phyloP scores from a whole-genome alignment of 352 stramenopile genomes.

The Phytophthora tubulina region DNA sequence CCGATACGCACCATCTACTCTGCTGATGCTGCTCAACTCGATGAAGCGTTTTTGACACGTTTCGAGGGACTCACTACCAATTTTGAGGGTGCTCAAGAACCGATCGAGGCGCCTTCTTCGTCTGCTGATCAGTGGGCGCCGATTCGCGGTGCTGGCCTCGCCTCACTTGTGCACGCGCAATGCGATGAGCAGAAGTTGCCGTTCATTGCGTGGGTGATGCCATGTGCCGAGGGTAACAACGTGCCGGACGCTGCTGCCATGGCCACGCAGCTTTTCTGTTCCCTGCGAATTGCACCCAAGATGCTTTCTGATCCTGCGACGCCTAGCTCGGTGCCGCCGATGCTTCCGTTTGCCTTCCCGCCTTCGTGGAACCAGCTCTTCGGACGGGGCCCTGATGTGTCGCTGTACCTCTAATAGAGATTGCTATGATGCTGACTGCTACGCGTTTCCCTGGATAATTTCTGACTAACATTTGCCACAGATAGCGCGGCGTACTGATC shows the following conservation, averaged over 20 bases:
- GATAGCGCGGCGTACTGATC: no score
- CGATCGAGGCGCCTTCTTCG: slow-evolving; percentile 12
- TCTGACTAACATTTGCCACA: neutral
- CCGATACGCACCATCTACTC: slow-evolving; percentile 68
- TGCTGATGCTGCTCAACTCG: slow-evolving; percentile 38
- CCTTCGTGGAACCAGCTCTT: slow-evolving; percentile 78
- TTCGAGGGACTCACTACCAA: slow-evolving; percentile 48
- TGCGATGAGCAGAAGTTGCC: slow-evolving; percentile 48
- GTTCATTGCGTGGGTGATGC: slow-evolving; percentile 72
- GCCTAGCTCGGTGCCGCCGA: slow-evolving; percentile 8
- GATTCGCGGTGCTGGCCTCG: slow-evolving; percentile 68
- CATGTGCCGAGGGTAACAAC: slow-evolving; percentile 84
- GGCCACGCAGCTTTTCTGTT: slow-evolving; percentile 59
- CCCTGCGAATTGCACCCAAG: slow-evolving; percentile 42
- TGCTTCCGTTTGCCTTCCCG: slow-evolving; percentile 58
- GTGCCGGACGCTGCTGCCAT: slow-evolving; percentile 73
- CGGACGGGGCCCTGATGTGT: slow-evolving; percentile 60
- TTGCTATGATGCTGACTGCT: slow-evolving; percentile 9
- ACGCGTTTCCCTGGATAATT: slow-evolving; percentile 9
- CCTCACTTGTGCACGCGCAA: slow-evolving; percentile 57
- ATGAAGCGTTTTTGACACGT: slow-evolving; percentile 47
- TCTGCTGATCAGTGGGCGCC: slow-evolving; percentile 46
- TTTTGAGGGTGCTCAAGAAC: slow-evolving; percentile 4
- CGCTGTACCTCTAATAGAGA: slow-evolving; percentile 63
- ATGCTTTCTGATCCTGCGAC: slow-evolving; percentile 24